A percentile compares a stretch with the other conserved stretches of the same genome.
Conservation (phyloP, 352 stramenopile genomes). For the Phytophthora litchii region DNA sequence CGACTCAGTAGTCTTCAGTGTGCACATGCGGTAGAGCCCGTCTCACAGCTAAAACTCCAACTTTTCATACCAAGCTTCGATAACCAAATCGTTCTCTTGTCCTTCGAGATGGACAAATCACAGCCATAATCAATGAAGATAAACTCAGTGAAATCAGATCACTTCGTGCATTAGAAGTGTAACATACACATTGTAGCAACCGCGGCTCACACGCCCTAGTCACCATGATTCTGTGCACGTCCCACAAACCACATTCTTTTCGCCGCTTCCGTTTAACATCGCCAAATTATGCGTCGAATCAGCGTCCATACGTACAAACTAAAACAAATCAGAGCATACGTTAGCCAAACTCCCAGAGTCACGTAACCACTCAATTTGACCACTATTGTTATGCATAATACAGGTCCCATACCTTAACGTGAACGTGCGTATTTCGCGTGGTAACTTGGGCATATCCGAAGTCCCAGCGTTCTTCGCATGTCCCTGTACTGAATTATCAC, state of each 20-base stretch:
- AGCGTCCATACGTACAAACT: slow-evolving; percentile 7
- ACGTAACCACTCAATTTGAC: slow-evolving; percentile 5
- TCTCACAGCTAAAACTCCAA: slow-evolving; percentile 16
- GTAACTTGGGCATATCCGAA: no score
- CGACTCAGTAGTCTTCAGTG: background rate
- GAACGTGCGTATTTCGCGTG: no score
- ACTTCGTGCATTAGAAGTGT: background rate
- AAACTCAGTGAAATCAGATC: slow-evolving; percentile 22
- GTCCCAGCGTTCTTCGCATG: background rate
- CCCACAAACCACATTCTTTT: slow-evolving; percentile 1
- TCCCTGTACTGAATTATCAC: no score
- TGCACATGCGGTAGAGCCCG: slow-evolving; percentile 14
- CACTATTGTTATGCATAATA: background rate
- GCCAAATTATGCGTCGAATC: background rate
- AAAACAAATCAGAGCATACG: slow-evolving; percentile 11
- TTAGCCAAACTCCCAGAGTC: slow-evolving; percentile 15
- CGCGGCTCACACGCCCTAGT: slow-evolving; percentile 6
- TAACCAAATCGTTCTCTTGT: slow-evolving; percentile 16
- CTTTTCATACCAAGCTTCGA: background rate
- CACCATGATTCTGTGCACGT: slow-evolving; percentile 9
- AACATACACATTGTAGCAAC: slow-evolving; percentile 6
- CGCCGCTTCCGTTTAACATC: slow-evolving; percentile 11
- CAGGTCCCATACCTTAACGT: background rate
- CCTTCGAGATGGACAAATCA: slow-evolving; percentile 3
- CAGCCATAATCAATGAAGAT: slow-evolving; percentile 13